Evolutionary conservation across 1,284 basidiomycete genomes (phyloP), one percentile per base, ranked within the genome.

Genomic region (Sporisorium sorghi): DNA sequence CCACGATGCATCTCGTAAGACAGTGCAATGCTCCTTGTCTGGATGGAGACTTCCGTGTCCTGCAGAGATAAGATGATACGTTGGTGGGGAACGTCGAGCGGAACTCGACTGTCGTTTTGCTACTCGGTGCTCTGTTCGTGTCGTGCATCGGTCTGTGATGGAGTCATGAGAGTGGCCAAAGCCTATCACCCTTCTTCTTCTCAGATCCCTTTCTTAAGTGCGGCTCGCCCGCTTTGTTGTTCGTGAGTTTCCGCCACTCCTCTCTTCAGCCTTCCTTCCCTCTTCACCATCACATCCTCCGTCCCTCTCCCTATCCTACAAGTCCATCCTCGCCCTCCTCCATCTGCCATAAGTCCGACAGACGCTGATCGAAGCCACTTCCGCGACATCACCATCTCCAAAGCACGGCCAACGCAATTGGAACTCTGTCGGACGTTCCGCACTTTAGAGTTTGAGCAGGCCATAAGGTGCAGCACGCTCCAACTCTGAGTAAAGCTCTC

Each of bases 251-350:
- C 49, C 26, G 37, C 1, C 21, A 8, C 9, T 15, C 17, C 7
- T 37, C 32, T 21, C 48, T 33, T n/a, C 49, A 10, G 23, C 10
- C 37, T 3, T 6, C 9, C 24, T 42, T 42, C 9, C 50, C n/a
- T 42, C 37, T 23, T 37, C 15, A 52, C 50, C 50, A 42, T 52
- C 50, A 52, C 50, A 42, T 32, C 39, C 11, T n/a, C 24, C 32
- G 21, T 15, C 19, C 19, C 21, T 24, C 32, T 10, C 35, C 14
- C 5, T n/a, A 4, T 39, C 32, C 47, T 11, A 12, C 46, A 6
- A 51, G 32, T 19, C n/a, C 1, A 19, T n/a, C 3, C n/a, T 5
- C 37, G 9, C n/a, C 17, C 5, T 40, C 26, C 39, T 11, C 23
- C 50, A 40, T 24, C 11, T 28, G 33, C 21, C 26, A 5, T 26